Percentiles rank a stretch among this genome's conserved stretches.
phyloP scores from a whole-genome alignment of 352 stramenopile genomes.

The Phytophthora tubulina region DNA sequence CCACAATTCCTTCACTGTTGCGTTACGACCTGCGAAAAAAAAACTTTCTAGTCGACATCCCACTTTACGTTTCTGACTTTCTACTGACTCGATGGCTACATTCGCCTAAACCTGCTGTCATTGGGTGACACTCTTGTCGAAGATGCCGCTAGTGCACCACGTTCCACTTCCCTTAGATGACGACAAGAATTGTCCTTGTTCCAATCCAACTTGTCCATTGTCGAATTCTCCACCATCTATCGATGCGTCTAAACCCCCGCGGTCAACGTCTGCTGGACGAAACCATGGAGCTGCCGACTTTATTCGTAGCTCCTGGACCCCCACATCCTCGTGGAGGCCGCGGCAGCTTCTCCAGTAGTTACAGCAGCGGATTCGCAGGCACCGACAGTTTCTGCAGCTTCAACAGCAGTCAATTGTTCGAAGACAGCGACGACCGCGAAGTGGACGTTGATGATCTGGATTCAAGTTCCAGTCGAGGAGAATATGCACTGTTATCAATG shows the following conservation, averaged over 20 bases:
- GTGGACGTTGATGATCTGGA: conserved; percentile 34
- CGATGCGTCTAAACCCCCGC: conserved; percentile 19
- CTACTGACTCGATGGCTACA: conserved; percentile 39
- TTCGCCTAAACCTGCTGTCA: conserved; percentile 8
- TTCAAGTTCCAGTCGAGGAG: conserved; percentile 34
- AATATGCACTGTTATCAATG: conserved; percentile 42
- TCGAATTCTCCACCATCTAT: conserved; percentile 15
- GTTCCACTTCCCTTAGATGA: conserved; percentile 30
- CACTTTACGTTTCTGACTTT: background rate
- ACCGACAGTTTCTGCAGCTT: conserved; percentile 42
- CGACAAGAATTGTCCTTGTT: background rate
- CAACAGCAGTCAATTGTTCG: conserved; percentile 40
- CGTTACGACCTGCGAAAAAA: too few species aligned
- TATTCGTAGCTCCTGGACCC: conserved; percentile 25
- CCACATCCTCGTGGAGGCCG: conserved; percentile 35
- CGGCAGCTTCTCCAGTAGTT: conserved; percentile 43
- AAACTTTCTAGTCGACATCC: too few species aligned
- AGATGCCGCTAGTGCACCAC: conserved; percentile 22
- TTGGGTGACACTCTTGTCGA: conserved; percentile 26
- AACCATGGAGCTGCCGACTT: conserved; percentile 35
- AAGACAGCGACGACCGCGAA: conserved; percentile 31
- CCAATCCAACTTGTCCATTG: conserved; percentile 6
- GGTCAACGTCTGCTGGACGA: conserved; percentile 36
- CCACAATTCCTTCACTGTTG: too few species aligned
- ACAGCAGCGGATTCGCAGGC: conserved; percentile 34